Evolutionary conservation across 2,329 filamentous ascomycete species (phyloP), one percentile per base, ranked within the genome.

Genomic region (Arthrinium puccinioides): DNA sequence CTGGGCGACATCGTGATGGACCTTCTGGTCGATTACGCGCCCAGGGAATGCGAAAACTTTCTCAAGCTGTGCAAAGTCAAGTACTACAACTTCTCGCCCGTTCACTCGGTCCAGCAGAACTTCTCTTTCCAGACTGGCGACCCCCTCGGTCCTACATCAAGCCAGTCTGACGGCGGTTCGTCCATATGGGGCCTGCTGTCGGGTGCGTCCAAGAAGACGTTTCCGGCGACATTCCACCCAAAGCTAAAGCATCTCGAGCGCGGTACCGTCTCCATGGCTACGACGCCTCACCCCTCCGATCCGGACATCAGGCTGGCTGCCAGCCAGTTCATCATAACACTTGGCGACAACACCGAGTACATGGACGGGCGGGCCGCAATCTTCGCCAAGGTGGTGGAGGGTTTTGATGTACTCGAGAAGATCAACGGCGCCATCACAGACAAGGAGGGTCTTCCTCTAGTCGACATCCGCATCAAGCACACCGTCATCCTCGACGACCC

Each of bases 31-130:
- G 86, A 94, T 50, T 85, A 90, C 56, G 86, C 87, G 27, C 92
- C 90, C 2, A 90, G 82, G 61, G 81, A 88, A 50, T 97, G 90
- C 70, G 85, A 96, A 66, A 98, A 97, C 73, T 97, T 98, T 62
- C 70, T 98, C 40, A 97, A 98, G 73, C 85, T 98, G 51, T 96
- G 92, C 78, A 97, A 97, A 67, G 72, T 88, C 64, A 98, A 96
- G 69, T 98, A 97, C 68, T 98, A 96, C 79, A 97, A 97, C 69
- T 97, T 94, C 61, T 82, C 88, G 6, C 92, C 90, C 19, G 69
- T 97, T 38, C 87, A 96, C 66, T 88, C 83, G 48, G 78, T 98
- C 25, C 92, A 96, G 57, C 92, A 90, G 60, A 81, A 87, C 63
- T 97, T 96, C 64, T 94, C 89, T 43, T 95, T 95, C 63, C 90